Base-by-base conservation (phyloP, 495 filamentous ascomycete genomes). In the Lasiosphaeria ovina region DNA sequence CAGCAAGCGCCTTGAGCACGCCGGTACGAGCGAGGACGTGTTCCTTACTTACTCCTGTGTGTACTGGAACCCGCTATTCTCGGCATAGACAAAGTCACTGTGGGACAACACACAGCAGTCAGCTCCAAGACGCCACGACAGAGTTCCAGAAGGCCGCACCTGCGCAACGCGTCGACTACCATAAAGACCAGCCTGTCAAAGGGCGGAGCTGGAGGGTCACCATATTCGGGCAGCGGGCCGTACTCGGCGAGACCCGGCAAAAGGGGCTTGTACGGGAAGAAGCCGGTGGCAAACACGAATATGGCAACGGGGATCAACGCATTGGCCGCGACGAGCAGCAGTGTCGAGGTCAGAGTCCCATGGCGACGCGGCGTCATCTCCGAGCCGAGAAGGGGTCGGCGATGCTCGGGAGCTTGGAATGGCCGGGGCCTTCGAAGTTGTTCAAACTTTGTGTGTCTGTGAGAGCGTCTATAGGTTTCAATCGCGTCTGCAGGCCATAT, bases 261-360 rank as follows among this genome's bases (percentile, higher is more conserved):
- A 58, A 98, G 86, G 4, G 94, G 89, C 67, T 98, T 99, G 74
- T 97, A 97, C 14, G 94, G 94, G 69, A 99, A 98, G 79, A 98
- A 99, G 14, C 95, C 94, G 4, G 87, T 83, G 6, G 90, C 93
- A 72, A 99, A 99, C 55, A 86, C 76, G 48, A 95, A 60, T 51
- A 97, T 85, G 45, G 91, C 86, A 44, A 90, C 61, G 3, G 90
- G 89, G 35, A 96, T 84, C 31, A 98, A 74, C 14, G 90, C 14
- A 76, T 98, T 98, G 54, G 85, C 84, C 69, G 79, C 81, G 57
- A 86, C 67, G 55, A 85, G 79, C 62, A 83, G 71, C 12, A 78
- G 51, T 59, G 69, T 68, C 59, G 75, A 73, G 61, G 66, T 55
- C 33, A 70, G 50, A 42, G 66, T 63, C 62, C 68, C 76, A 72